A percentile compares a stretch with the other conserved stretches of the same genome.
Evolutionary conservation across 2,329 filamentous ascomycete genomes (phyloP).

Genomic region (Hymenotorrendiella dingleyae): DNA sequence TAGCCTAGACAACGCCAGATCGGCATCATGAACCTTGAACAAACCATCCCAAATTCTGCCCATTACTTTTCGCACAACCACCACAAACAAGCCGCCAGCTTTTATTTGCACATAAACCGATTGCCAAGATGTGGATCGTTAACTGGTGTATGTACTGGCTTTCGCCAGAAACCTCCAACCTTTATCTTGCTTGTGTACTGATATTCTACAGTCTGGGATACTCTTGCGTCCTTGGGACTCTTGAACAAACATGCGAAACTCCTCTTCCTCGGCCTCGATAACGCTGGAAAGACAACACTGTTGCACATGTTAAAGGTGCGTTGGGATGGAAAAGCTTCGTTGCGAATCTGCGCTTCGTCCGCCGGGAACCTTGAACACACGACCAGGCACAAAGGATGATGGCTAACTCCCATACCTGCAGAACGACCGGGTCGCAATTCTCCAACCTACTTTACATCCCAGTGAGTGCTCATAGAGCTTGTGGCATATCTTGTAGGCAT

Average conservation of each 20-base stretch:
- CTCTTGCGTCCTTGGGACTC: constrained; percentile 79
- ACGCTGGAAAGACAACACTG: constrained; percentile 90
- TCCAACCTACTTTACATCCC: constrained; percentile 86
- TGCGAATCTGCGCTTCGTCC: too few relatives aligned
- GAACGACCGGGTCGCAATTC: constrained; percentile 89
- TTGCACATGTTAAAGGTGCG: constrained; percentile 92
- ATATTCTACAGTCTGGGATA: constrained; percentile 66
- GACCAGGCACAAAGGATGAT: not conserved
- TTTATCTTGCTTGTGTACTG: not conserved
- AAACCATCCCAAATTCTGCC: constrained; percentile 1
- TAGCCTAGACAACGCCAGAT: constrained; percentile 10
- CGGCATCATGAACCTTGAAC: constrained; percentile 1
- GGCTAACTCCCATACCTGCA: constrained; percentile 32
- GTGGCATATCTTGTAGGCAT: constrained; percentile 14
- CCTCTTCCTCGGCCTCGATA: constrained; percentile 87
- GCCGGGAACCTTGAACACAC: too few relatives aligned
- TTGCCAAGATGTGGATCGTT: constrained; percentile 72
- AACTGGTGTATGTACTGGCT: constrained; percentile 74
- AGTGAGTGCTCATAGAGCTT: constrained; percentile 47
- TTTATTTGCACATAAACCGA: not conserved
- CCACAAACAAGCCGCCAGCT: not conserved
- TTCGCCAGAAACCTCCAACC: not conserved
- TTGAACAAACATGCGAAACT: constrained; percentile 96
- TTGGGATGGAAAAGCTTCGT: constrained; percentile 12
- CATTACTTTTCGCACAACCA: constrained; percentile 2